Percentiles rank a stretch among this genome's conserved stretches.
phyloP scores from a whole-genome alignment of 2,329 filamentous ascomycete species.

The Rhytidhysteron rufulum region DNA sequence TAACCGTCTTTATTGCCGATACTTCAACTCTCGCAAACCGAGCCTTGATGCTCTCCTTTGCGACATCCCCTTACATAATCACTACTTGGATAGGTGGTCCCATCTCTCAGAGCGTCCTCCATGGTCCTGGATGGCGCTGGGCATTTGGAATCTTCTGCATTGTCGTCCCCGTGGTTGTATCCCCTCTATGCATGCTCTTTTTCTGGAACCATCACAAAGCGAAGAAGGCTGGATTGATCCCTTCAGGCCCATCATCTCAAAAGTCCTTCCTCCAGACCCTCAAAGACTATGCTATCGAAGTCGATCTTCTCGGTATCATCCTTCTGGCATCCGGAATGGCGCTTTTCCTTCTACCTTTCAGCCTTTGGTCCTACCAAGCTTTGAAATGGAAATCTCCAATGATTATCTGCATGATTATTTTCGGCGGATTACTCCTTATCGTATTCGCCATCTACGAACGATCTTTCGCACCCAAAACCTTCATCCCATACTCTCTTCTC shows the following conservation, averaged over 20 bases:
- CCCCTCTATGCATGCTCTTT: conserved; percentile 61
- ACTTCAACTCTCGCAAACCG: conserved; percentile 63
- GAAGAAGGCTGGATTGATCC: conserved; percentile 50
- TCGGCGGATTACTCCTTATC: conserved; percentile 33
- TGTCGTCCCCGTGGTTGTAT: conserved; percentile 56
- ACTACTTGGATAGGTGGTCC: conserved; percentile 28
- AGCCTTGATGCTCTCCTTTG: conserved; percentile 57
- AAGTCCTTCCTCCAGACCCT: conserved; percentile 45
- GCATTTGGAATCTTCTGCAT: conserved; percentile 65
- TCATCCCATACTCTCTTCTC: conserved; percentile 46
- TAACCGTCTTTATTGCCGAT: conserved; percentile 65
- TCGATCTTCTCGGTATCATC: conserved; percentile 60
- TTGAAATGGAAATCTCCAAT: conserved; percentile 28
- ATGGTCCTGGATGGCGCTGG: conserved; percentile 58
- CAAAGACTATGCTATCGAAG: conserved; percentile 55
- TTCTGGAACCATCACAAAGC: conserved; percentile 58
- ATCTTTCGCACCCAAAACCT: conserved; percentile 35
- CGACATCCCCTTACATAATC: conserved; percentile 28
- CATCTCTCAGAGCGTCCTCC: conserved; percentile 37
- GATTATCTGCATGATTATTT: conserved; percentile 41
- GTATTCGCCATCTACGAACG: conserved; percentile 38
- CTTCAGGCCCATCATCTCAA: conserved; percentile 36
- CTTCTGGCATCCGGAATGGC: conserved; percentile 58
- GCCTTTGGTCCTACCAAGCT: conserved; percentile 39
- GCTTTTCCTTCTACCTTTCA: conserved; percentile 68